Evolutionary conservation across 2,329 filamentous ascomycete species (phyloP), one percentile per base, ranked within the genome.

Genomic region (Neonectria magnoliae): DNA sequence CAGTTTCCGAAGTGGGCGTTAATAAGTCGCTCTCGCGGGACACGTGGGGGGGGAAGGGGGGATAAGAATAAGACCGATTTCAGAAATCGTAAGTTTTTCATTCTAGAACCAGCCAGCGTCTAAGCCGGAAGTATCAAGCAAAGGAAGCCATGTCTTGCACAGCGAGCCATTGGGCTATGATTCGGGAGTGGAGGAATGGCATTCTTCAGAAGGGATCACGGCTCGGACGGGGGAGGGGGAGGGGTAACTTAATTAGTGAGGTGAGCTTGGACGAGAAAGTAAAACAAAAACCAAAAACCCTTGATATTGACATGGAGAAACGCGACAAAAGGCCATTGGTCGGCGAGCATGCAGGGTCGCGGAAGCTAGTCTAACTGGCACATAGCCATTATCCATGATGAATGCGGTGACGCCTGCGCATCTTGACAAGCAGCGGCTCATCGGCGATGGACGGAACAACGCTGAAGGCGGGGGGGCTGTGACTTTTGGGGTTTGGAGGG

Each of bases 1-100:
- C 48, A 53, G 16, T 57, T 57, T 59, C 62, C 60, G 33, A 58
- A 63, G 60, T 50, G 60, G 60, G 60, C 60, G 60, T 63, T 62
- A 62, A 25, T 25, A 25, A 25, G 60, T 54, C 31, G 16, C 48
- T 16, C 27, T 47, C 41, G 33, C 50, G 51, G 36, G 50, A 33
- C 50, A 50, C 45, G 62, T 56, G 56, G 62, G 20, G 57, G 52
- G 25, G 36, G 31, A 13, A 44, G 45, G 47, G 54, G 22, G 22
- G 22, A 25, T 25, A 25, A 25, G 25, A 25, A 25, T 25, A 25
- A 25, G 25, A 25, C 25, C 25, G 25, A 25, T 25, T 16, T 52
- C 20, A 50, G 22, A 50, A 50, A 55, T 63, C 50, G 60, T 63
- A 58, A 54, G 60, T 51, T 63, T 54, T 18, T 10, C 5, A 8